These are phyloP conservation scores for Syncephalastrum sp. DNA, from an alignment of 371 early-diverging fungal genomes.

Conservation along the genomic window DNA sequence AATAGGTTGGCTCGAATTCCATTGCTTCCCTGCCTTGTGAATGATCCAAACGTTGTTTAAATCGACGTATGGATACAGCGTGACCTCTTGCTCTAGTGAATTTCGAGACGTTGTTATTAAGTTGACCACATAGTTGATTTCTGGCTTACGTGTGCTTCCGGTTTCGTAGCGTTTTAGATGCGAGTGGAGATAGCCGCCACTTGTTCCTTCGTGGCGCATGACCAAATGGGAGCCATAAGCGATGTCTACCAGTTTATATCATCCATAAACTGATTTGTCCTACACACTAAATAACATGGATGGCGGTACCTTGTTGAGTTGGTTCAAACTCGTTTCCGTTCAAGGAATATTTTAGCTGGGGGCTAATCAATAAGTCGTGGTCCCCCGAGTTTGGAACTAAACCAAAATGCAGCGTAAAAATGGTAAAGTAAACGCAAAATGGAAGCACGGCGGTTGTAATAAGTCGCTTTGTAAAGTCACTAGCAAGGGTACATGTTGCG, in stretches of 20 bases:
- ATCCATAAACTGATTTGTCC: neutral
- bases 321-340: constrained; percentile 24
- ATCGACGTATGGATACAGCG: constrained; percentile 87
- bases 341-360: constrained; percentile 64
- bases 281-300: neutral
- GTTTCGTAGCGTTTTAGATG: constrained; percentile 78
- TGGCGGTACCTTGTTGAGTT: constrained; percentile 21
- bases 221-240: constrained; percentile 80
- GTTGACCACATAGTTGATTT: neutral
- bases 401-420: constrained; percentile 83
- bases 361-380: constrained; percentile 80
- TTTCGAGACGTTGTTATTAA: neutral
- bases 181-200: constrained; percentile 86
- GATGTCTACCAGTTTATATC: constrained; percentile 50
- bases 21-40: constrained; percentile 36
- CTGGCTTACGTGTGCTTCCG: constrained; percentile 69
- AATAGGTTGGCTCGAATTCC: constrained; percentile 32
- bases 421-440: constrained; percentile 68
- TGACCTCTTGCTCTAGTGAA: constrained; percentile 85
- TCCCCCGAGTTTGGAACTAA: constrained; percentile 67
- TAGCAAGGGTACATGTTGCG: neutral
- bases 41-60: constrained; percentile 86
- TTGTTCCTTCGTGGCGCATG: constrained; percentile 71
- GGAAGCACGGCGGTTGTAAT: constrained; percentile 79
- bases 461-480: no score